Conservation (phyloP, 139 green algal species). For the Coelastrella sp. region DNA sequence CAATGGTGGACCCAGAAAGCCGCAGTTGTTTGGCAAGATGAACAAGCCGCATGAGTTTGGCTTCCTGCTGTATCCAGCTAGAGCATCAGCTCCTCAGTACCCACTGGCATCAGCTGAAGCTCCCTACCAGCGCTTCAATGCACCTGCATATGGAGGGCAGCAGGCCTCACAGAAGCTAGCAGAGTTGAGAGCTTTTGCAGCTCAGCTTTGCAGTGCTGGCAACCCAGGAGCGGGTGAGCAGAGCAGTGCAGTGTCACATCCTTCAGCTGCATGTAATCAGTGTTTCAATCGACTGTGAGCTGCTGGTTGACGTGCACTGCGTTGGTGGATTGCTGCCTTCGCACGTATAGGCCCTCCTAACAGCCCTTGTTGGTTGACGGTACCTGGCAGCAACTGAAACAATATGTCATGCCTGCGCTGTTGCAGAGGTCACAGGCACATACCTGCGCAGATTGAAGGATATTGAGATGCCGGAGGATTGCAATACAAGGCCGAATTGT, state of each 20-base stretch:
- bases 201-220: neutral
- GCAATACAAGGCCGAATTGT: neutral
- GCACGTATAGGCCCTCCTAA: too few relatives aligned
- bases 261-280: neutral
- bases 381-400: neutral
- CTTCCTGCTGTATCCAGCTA: slow-evolving; percentile 10
- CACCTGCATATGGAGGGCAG: neutral
- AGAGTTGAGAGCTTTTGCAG: neutral
- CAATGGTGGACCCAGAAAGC: neutral
- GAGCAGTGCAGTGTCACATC: neutral
- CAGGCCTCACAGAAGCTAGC: neutral
- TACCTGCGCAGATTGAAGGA: slow-evolving; percentile 34
- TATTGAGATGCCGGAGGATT: neutral
- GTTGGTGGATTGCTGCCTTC: neutral
- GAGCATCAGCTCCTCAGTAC: neutral
- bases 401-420: neutral
- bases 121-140: slow-evolving; percentile 21
- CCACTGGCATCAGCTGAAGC: neutral
- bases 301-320: neutral
- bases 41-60: slow-evolving; percentile 17
- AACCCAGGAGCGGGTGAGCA: neutral
- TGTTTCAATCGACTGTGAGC: neutral
- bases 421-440: neutral
- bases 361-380: too few relatives aligned
- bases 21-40: slow-evolving; percentile 41